phyloP scores from a whole-genome alignment of 495 filamentous ascomycete species.

The Podospora tetraspora region DNA sequence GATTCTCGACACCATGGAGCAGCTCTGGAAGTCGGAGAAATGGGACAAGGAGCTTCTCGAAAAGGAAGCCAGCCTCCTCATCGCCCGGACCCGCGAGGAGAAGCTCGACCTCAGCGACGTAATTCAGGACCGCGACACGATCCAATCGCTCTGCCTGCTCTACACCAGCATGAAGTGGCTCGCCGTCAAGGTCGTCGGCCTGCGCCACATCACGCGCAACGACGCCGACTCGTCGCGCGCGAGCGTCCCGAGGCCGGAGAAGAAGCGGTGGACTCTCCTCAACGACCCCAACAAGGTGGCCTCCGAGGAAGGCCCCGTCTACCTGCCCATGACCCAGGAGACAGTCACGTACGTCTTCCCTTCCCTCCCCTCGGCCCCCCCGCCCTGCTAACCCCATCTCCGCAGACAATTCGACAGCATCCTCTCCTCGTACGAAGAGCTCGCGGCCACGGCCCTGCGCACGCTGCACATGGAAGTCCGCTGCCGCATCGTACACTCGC shows the following conservation, averaged over 20 bases:
- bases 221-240: conserved; percentile 49
- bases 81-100: conserved; percentile 56
- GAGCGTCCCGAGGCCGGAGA: conserved; percentile 42
- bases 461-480: conserved; percentile 85
- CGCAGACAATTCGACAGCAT: conserved; percentile 78
- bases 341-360: conserved; percentile 58
- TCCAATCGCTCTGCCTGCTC: conserved; percentile 76
- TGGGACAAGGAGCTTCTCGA: conserved; percentile 43
- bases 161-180: conserved; percentile 99
- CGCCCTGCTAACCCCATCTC: conserved; percentile 19
- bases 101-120: conserved; percentile 71
- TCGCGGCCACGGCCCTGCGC: conserved; percentile 69
- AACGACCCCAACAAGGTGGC: conserved; percentile 50
- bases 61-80: conserved; percentile 64
- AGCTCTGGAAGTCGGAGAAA: conserved; percentile 53
- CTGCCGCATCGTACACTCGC: conserved; percentile 68
- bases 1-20: conserved; percentile 57
- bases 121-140: conserved; percentile 81
- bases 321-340: conserved; percentile 83
- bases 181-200: conserved; percentile 64
- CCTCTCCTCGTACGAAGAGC: conserved; percentile 67
- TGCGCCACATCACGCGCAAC: conserved; percentile 66
- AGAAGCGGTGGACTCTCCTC: conserved; percentile 78
- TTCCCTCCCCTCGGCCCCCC: neutral
- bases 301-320: conserved; percentile 54